Evolutionary conservation across 2,329 filamentous ascomycete species (phyloP), one percentile per base, ranked within the genome.

Genomic region (Beauveria sp.): DNA sequence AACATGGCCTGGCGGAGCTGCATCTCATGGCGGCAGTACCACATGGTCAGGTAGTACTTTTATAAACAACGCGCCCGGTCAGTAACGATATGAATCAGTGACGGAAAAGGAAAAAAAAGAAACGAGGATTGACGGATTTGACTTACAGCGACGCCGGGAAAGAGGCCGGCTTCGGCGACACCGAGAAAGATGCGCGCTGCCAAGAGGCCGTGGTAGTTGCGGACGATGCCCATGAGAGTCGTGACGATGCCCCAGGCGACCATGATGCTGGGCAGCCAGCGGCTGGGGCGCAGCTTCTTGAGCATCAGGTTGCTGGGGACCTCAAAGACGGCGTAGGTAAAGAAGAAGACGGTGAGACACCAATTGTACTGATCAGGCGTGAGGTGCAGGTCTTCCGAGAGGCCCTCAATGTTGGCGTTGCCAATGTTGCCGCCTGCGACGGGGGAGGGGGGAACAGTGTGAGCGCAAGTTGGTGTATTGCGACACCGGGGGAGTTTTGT

Each of bases 11-110:
- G 60, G 34, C 90, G 83, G 9, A 90, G 81, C 46, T 89, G 89
- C 57, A 93, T 88, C 67, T 95, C 90, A 1, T 81, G 83, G 9
- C 89, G 80, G 70, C 84, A 88, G 70, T 93, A 95, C 89, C 89
- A 93, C 69, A 88, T 91, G 0, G 85, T 88, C 0, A 93, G 79
- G 68, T 91, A 91, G 76, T 85, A 73, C 75, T 85, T 75, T 49
- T 4, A 38, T 2, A 5, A 20, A 43, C 22, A 28, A 28, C n/a
- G 16, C 8, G n/a, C 26, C 9, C n/a, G 26, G 26, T 53, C 7
- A 52, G 38, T 38, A 43, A 45, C 2, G 24, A 16, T 34, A 6
- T 34, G 22, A 24, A 24, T 24, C 22, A 24, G 22, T 24, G 22
- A 24, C 22, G 22, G 22, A 24, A 24, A 24, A 3, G 22, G 0